These are phyloP conservation scores for Alternaria postmessia DNA, from an alignment of 2,329 filamentous ascomycete genomes.

Conservation along the genomic window DNA sequence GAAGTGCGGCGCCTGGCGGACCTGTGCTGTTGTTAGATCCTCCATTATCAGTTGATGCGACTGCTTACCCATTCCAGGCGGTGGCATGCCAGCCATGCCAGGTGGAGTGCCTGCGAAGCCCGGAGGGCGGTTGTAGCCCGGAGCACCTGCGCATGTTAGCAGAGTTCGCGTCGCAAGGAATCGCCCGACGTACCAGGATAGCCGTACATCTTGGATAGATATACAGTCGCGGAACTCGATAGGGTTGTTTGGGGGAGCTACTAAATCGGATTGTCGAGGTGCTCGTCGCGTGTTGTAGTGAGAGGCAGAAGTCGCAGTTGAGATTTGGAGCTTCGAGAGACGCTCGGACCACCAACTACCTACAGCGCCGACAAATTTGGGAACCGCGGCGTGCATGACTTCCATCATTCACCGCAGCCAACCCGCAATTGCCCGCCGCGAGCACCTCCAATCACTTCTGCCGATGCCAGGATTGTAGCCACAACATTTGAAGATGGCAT, in stretches of 20 bases:
- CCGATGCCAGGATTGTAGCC: background rate
- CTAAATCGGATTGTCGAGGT: background rate
- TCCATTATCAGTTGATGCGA: background rate
- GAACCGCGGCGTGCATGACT: conserved; percentile 23
- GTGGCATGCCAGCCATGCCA: conserved; percentile 77
- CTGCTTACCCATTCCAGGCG: conserved; percentile 79
- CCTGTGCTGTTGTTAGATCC: conserved; percentile 14
- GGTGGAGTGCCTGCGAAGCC: conserved; percentile 77
- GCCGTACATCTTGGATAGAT: conserved; percentile 43
- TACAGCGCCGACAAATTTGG: conserved; percentile 34
- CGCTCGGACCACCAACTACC: conserved; percentile 25
- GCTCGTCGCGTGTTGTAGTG: conserved; percentile 17
- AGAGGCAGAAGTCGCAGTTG: conserved; percentile 17
- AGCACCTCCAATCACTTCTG: background rate
- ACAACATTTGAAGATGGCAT: conserved; percentile 31
- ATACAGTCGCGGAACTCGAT: conserved; percentile 3
- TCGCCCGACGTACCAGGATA: conserved; percentile 39
- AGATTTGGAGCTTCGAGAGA: conserved; percentile 18
- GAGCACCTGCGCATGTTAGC: conserved; percentile 50
- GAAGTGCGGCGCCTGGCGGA: conserved; percentile 53
- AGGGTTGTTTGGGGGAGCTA: background rate
- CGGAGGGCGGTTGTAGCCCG: conserved; percentile 77
- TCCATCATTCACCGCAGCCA: conserved; percentile 8
- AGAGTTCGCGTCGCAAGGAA: conserved; percentile 2
- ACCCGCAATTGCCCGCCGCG: conserved; percentile 11